These are phyloP conservation scores for Arthroderma sp. DNA, from an alignment of 2,329 filamentous ascomycete genomes.

Conservation along the genomic window DNA sequence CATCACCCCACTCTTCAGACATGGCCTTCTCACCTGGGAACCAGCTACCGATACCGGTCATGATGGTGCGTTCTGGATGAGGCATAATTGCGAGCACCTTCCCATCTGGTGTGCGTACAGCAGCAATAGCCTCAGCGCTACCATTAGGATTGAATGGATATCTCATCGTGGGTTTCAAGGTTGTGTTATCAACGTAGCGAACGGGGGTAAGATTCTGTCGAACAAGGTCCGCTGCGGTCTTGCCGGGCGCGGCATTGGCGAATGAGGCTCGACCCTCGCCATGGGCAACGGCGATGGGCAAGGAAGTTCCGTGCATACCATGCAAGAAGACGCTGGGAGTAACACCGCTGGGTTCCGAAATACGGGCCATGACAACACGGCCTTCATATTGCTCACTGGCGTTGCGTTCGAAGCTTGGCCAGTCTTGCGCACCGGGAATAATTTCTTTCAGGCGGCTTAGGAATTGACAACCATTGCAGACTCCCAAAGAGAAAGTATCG, in stretches of 20 bases:
- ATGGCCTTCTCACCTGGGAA: slow-evolving; percentile 45
- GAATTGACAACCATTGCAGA: slow-evolving; percentile 98
- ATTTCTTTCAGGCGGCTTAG: slow-evolving; percentile 67
- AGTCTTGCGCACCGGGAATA: slow-evolving; percentile 68
- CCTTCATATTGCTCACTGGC: slow-evolving; percentile 80
- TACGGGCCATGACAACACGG: slow-evolving; percentile 71
- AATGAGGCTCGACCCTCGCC: slow-evolving; percentile 78
- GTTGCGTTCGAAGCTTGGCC: slow-evolving; percentile 82
- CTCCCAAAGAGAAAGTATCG: slow-evolving; percentile 84
- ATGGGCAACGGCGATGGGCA: slow-evolving; percentile 82
- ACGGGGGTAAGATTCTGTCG: slow-evolving; percentile 59
- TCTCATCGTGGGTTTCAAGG: slow-evolving; percentile 54
- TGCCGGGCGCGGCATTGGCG: slow-evolving; percentile 32
- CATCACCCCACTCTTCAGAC: slow-evolving; percentile 58
- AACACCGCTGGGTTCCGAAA: slow-evolving; percentile 48
- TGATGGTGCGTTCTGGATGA: slow-evolving; percentile 78
- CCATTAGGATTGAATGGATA: slow-evolving; percentile 91
- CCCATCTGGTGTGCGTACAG: slow-evolving; percentile 63
- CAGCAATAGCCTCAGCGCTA: slow-evolving; percentile 67
- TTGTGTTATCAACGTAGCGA: slow-evolving; percentile 73
- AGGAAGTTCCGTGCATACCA: slow-evolving; percentile 67
- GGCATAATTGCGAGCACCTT: slow-evolving; percentile 84
- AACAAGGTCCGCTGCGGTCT: slow-evolving; percentile 39
- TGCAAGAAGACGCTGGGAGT: slow-evolving; percentile 70
- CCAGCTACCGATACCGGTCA: slow-evolving; percentile 67